Base-by-base conservation (phyloP, 2,329 filamentous ascomycete genomes). In the Aspergillaceae sp. region DNA sequence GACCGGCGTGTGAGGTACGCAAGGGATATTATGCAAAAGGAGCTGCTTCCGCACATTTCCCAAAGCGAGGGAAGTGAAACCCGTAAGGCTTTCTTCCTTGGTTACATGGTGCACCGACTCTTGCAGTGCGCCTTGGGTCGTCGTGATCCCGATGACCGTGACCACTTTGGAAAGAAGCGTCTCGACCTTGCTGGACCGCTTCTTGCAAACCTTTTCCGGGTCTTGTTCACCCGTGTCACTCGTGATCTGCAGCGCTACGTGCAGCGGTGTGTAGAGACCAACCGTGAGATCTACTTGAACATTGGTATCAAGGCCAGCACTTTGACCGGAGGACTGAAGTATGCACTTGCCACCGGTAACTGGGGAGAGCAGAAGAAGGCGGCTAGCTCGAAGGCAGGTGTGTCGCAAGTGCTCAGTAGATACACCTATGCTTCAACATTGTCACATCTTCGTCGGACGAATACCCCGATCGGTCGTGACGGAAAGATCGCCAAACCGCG, bases 331-430 rank as follows among this genome's bases (percentile, higher is more conserved):
- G 92, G 91, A 42, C 72, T 98, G 55, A 95, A 96, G 65, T 98
- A 98, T 70, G 96, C 92, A 44, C 76, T 98, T 51, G 91, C 92
- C 28, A 98, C 92, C 9, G 92, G 92, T 55, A 98, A 98, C 70
- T 98, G 92, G 94, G 94, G 92, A 62, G 92, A 98, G 56, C 92
- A 98, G 74, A 98, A 97, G 78, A 98, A 97, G 74, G 90, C 92
- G 19, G 86, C 87, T 58, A 91, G 85, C 57, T 87, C 90, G 1
- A 97, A 94, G 53, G 92, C 92, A 41, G 94, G 92, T 76, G 92
- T 98, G 41, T 97, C 91, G 41, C 92, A 98, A 71, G 94, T 98
- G 70, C 72, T 98, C 61, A 98, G 96, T 73, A 82, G 92, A 65
- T 98, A 97, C 66, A 97, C 94, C 0, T 98, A 96, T 63, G 83